Evolutionary conservation across 2,329 filamentous ascomycete genomes (phyloP), one percentile per base, ranked within the genome.

Genomic region (Ophiostoma himal-ulmi): DNA sequence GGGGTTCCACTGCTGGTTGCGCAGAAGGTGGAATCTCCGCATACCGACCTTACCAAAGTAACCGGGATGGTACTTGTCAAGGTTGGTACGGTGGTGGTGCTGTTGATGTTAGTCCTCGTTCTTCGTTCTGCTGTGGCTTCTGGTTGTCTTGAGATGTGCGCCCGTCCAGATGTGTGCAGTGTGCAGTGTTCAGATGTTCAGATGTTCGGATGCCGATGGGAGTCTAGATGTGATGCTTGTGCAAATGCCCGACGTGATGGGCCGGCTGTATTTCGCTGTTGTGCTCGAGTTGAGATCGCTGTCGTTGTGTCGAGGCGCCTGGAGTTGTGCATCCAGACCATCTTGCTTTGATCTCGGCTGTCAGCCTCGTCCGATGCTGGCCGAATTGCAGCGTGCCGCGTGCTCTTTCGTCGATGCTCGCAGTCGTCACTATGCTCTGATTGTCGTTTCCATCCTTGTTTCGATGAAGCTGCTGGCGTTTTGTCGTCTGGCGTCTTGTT

Each of bases 41-140:
- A 94, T 94, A 85, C 91, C 91, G 78, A 94, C 92, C 87, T 97
- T 97, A 85, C 93, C 93, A 85, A 97, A 98, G 92, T 98, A 98
- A 93, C 95, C 95, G 75, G 94, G 93, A 82, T 96, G 92, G 90
- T 94, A 96, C 84, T 95, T 94, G 77, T 84, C 82, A 73, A 84
- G 76, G 86, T 96, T 96, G 80, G 92, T 96, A 77, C 92, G 85
- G 89, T 96, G 93, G 86, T 99, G 95, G 88, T 99, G 95, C 86
- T 78, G 73, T 34, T 65, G 34, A 54, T 30, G 67, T 52, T 48
- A 65, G 68, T 44, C 11, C 4, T 26, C 7, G 14, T 13, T 22
- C 20, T 37, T 14, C 14, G 36, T 26, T n/a, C 10, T 57, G 52
- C 7, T 57, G 52, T 36, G 3, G 22, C 64, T 36, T 69, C 10